These are phyloP conservation scores for Xylariaceae sp. DNA, from an alignment of 2,329 filamentous ascomycete genomes.

Conservation along the genomic window DNA sequence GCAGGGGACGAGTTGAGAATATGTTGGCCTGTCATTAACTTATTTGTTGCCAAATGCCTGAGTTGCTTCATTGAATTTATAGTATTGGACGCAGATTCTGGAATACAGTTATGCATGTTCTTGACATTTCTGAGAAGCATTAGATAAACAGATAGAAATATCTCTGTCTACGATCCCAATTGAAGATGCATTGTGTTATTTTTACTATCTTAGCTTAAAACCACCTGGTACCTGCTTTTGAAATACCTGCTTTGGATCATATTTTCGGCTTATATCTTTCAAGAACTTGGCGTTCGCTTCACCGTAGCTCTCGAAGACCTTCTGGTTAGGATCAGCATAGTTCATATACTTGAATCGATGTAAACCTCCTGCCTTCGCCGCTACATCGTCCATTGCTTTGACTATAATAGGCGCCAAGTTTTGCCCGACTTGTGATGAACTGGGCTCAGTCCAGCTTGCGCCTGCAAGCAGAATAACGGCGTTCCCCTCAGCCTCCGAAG, in stretches of 20 bases:
- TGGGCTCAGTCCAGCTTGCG: constrained; percentile 4
- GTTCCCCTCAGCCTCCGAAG: constrained; percentile 7
- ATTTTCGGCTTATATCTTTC: constrained; percentile 5
- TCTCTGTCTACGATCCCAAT: too few species aligned
- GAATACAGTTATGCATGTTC: too few species aligned
- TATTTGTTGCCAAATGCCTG: too few species aligned
- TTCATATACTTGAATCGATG: constrained; percentile 14
- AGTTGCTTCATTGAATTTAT: too few species aligned
- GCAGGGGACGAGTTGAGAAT: too few species aligned
- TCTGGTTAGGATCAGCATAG: constrained; percentile 10
- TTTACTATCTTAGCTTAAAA: constrained; percentile 5
- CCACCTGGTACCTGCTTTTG: constrained; percentile 13
- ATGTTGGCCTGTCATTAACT: too few species aligned
- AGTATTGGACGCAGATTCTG: too few species aligned
- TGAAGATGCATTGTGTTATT: too few species aligned
- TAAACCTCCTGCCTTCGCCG: neutral
- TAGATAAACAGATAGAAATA: too few species aligned
- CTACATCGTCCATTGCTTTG: constrained; percentile 8
- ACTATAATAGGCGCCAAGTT: neutral
- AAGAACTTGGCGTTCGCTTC: constrained; percentile 4
- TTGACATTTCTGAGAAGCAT: too few species aligned
- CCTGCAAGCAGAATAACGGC: constrained; percentile 7
- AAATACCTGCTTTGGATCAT: constrained; percentile 13
- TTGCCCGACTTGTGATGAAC: constrained; percentile 4
- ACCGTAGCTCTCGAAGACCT: constrained; percentile 10